A percentile compares a stretch with the other conserved stretches of the same genome.
Evolutionary conservation across 179 eudicot species (phyloP).

Genomic region (Gypsophila paniculata): DNA sequence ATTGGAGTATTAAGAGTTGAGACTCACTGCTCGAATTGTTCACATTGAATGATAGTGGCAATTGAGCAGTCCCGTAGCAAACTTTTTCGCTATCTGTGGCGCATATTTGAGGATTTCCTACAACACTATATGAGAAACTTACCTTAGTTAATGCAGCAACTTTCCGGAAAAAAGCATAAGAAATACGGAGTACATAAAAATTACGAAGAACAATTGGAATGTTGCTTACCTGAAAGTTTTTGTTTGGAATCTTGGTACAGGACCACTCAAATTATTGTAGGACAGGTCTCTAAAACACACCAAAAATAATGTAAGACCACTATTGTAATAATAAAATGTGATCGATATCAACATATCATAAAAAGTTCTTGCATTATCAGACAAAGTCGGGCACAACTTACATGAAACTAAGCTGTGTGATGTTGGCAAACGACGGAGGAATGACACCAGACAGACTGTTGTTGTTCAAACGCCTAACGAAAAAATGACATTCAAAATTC

Average conservation of each 20-base stretch:
- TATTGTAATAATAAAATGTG: background rate
- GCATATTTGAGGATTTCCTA: constrained; percentile 80
- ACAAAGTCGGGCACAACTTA: constrained; percentile 27
- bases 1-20: background rate
- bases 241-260: constrained; percentile 70
- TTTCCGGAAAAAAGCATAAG: background rate
- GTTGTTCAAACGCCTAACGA: constrained; percentile 67
- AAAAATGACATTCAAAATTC: background rate
- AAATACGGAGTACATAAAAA: background rate
- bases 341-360: background rate
- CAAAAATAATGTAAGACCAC: constrained; percentile 5
- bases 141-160: background rate
- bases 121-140: constrained; percentile 40
- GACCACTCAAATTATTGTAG: constrained; percentile 84
- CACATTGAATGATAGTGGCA: constrained; percentile 68
- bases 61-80: constrained; percentile 70
- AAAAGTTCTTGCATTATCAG: background rate
- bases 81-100: constrained; percentile 60
- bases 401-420: constrained; percentile 70
- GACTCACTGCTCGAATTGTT: constrained; percentile 56
- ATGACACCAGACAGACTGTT: constrained; percentile 64
- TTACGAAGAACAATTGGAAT: background rate
- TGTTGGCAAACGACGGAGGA: constrained; percentile 53
- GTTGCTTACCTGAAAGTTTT: constrained; percentile 71
- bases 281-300: constrained; percentile 71